Evolutionary conservation across 305 asterid species (phyloP).

Genomic region (Ajuga reptans): DNA sequence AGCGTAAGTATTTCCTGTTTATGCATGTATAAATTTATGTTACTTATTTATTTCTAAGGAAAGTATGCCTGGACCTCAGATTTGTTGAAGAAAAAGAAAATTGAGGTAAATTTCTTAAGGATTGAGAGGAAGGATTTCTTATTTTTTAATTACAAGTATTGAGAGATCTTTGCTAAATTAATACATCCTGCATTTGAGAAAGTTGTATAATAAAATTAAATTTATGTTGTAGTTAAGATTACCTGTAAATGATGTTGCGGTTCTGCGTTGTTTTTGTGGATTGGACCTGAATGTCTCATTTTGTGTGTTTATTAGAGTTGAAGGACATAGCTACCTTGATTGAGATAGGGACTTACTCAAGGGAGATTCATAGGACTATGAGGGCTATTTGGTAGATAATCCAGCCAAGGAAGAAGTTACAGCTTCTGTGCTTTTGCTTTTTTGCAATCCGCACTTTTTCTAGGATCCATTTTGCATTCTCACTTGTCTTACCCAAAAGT

Average conservation of each 20-base stretch:
- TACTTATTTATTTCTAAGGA: neutral
- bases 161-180: neutral
- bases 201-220: neutral
- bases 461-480: constrained; percentile 71
- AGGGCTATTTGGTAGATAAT: constrained; percentile 73
- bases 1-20: constrained; percentile 34
- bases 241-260: neutral
- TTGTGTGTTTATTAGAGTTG: constrained; percentile 39
- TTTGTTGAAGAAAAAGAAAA: neutral
- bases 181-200: neutral
- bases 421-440: constrained; percentile 54
- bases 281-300: neutral
- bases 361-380: constrained; percentile 67
- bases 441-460: no score
- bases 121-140: neutral
- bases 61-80: neutral
- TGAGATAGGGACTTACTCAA: constrained; percentile 73
- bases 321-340: constrained; percentile 67
- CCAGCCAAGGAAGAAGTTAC: constrained; percentile 67
- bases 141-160: neutral
- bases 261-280: neutral
- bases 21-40: no score
- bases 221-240: neutral
- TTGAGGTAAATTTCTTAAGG: neutral
- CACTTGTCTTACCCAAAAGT: constrained; percentile 64